Base-by-base conservation (phyloP, 768 basidiomycete species). In the Phanerochaete sordida region DNA sequence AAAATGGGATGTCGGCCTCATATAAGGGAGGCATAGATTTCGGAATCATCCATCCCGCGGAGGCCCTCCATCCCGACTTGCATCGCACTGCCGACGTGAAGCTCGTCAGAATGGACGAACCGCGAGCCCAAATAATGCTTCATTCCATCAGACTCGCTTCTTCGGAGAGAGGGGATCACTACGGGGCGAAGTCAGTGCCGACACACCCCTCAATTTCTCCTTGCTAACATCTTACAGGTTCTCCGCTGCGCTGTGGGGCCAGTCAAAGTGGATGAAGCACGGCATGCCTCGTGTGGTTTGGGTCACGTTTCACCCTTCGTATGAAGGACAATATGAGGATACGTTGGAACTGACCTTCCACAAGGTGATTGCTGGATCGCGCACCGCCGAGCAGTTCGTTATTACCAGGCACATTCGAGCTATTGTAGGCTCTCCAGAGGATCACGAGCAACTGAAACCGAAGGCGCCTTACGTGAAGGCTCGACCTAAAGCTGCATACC, bases 391-490 rank as follows among this genome's bases (percentile, higher is more conserved):
- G 23, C 73, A 72, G 2, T 85, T 85, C 66, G 63, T 79, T 39
- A 83, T 85, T 55, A 75, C 76, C 0, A 78, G 85, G 1, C 68
- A 64, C 6, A 62, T 86, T 1, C 58, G 64, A 26, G 83, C 78
- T 11, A 77, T 78, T 5, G 77, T 84, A 30, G 85, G 85, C 0
- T 76, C 74, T 9, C 63, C 68, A 26, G 79, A 74, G 9, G 84
- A 86, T 63, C 75, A 82, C 50, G 81, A 82, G 16, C 69, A 70
- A 1, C 70, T 86, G 27, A 74, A 75, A 57, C 74, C 84, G 0
- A 74, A 66, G 44, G 73, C 75, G 0, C 80, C 83, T 1, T 86
- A 83, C 58, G 66, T 69, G 9, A 70, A 66, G 21, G 69, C 65
- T 0, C 63, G 39, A 7, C 54, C 60, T 19, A 66, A 31, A 4